These are phyloP conservation scores for Neocucurbitaria cava DNA, from an alignment of 2,329 filamentous ascomycete species.

Conservation along the genomic window DNA sequence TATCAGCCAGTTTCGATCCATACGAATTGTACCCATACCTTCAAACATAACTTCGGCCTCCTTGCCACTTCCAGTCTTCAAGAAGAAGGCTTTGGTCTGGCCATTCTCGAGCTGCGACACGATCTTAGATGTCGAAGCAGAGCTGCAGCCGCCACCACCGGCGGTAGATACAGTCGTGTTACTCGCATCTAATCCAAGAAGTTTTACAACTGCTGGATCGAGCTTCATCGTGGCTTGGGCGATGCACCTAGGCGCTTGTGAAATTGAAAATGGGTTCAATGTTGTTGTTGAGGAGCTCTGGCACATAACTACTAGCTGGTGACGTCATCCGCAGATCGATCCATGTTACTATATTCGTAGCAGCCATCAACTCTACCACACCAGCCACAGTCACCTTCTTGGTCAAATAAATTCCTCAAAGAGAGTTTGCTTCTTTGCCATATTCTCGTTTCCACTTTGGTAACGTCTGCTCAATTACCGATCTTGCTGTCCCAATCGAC, in stretches of 20 bases:
- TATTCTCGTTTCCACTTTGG: no score
- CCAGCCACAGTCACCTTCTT: no score
- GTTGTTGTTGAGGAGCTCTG: no score
- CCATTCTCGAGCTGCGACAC: slow-evolving; percentile 56
- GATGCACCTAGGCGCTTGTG: neutral
- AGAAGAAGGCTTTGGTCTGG: slow-evolving; percentile 66
- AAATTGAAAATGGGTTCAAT: neutral
- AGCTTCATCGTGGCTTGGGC: slow-evolving; percentile 54
- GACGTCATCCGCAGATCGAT: no score
- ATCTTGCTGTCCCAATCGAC: no score
- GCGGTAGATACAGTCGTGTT: slow-evolving; percentile 64
- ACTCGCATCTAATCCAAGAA: slow-evolving; percentile 65
- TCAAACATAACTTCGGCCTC: slow-evolving; percentile 73
- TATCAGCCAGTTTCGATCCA: neutral
- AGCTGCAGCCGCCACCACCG: slow-evolving; percentile 70
- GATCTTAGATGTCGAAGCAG: slow-evolving; percentile 70
- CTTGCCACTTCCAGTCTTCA: slow-evolving; percentile 71
- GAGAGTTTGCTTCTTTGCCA: no score
- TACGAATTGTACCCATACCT: slow-evolving; percentile 51
- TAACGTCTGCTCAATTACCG: no score
- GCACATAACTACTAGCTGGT: no score
- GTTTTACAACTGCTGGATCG: slow-evolving; percentile 68
- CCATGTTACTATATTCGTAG: no score
- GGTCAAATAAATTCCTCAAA: no score
- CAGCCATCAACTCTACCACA: no score